Evolutionary conservation across 2,329 filamentous ascomycete genomes (phyloP), one percentile per base, ranked within the genome.

Genomic region (Phialophora expanda): DNA sequence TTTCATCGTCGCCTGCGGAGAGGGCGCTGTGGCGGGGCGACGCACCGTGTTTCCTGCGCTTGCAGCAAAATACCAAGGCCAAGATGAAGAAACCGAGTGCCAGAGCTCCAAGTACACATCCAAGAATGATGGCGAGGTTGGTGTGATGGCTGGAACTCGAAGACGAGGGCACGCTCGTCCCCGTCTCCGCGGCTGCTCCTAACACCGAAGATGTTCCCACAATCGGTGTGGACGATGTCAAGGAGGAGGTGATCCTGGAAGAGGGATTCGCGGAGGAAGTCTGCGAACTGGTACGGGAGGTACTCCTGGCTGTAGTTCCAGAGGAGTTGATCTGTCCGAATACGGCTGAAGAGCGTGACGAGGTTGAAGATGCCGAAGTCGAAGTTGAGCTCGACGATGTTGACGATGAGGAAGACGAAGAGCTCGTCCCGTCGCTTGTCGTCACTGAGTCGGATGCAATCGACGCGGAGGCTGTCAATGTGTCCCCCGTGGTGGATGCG

Each of bases 111-210:
- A 73, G 59, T 4, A 71, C 70, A 41, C 48, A 66, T 34, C 71
- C 71, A 3, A 73, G 66, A 12, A 73, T 68, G n/a, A 72, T 73
- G 0, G 66, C 38, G 4, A 73, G 61, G 3, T 66, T 66, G 28
- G 64, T 62, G 22, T 62, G 38, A 50, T 64, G 38, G 53, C 50
- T 59, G 48, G 65, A 61, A 32, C 34, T 44, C 32, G 44, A 53
- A 17, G 62, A 56, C 5, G 64, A 59, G 12, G 66, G 30, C 14
- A 24, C n/a, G 14, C 53, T 28, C 20, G 62, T 65, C n/a, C 28
- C 54, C 28, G 55, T 68, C 41, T 54, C 67, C 6, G 65, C 38
- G 12, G 66, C 56, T 20, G 67, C 63, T 32, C 63, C 65, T 6
- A 66, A 14, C 17, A 62, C 61, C 38, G 67, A 66, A 17, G 69